A percentile compares a stretch with the other conserved stretches of the same genome.
These are phyloP conservation scores for Ambrosia hybrid DNA, from an alignment of 140 eudicot species.

Conservation along the genomic window DNA sequence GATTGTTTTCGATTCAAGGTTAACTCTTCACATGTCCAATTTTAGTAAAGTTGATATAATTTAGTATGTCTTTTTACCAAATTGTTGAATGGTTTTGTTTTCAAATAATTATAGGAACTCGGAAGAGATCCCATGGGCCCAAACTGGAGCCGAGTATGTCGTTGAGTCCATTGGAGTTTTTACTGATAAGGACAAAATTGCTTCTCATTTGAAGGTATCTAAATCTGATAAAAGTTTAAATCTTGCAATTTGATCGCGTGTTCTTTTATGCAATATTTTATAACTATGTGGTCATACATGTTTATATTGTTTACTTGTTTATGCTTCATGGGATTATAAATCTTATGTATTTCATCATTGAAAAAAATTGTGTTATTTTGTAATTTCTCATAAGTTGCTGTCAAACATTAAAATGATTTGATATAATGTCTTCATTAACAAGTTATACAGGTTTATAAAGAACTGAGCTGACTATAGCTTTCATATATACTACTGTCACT, in stretches of 20 bases:
- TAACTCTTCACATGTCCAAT: background rate
- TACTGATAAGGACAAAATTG: slow-evolving; percentile 9
- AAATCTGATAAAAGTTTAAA: background rate
- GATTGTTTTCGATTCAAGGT: slow-evolving; percentile 5
- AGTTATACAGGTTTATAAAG: no score
- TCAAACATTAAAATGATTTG: no score
- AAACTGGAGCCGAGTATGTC: slow-evolving; percentile 7
- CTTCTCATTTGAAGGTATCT: slow-evolving; percentile 9
- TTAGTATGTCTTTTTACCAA: background rate
- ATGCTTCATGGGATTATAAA: no score
- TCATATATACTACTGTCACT: no score
- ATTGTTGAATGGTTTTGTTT: background rate
- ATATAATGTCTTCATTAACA: no score
- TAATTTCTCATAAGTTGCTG: no score
- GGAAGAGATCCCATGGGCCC: slow-evolving; percentile 12
- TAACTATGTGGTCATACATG: background rate
- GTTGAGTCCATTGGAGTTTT: slow-evolving; percentile 8
- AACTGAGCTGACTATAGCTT: no score
- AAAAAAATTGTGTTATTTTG: no score
- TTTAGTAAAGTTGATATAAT: background rate
- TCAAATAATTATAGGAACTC: slow-evolving; percentile 4
- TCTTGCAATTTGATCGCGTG: background rate
- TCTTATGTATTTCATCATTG: no score
- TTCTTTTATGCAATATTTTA: background rate
- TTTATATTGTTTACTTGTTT: background rate